These are phyloP conservation scores for Arabidopsis arenosa DNA, from an alignment of 345 rosid species.

Conservation along the genomic window DNA sequence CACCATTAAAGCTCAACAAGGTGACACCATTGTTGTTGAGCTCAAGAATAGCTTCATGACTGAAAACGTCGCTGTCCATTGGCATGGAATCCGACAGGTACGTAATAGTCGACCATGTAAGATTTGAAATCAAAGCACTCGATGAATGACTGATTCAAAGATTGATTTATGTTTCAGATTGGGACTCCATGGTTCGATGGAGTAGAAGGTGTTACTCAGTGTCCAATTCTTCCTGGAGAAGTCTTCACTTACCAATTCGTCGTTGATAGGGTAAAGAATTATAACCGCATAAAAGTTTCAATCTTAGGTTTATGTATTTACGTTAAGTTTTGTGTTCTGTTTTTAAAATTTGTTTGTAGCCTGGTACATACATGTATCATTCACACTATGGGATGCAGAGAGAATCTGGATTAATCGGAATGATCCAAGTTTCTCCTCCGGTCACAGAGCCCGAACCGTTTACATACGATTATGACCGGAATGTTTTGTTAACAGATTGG, in stretches of 20 bases:
- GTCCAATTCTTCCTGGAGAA: conserved; percentile 72
- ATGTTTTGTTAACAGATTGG: conserved; percentile 75
- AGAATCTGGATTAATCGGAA: conserved; percentile 71
- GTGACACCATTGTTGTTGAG: conserved; percentile 72
- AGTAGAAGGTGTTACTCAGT: conserved; percentile 73
- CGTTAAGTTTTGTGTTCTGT: not conserved
- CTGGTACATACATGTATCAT: conserved; percentile 76
- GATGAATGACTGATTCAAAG: not conserved
- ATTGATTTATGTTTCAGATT: conserved; percentile 45
- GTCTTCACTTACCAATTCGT: conserved; percentile 65
- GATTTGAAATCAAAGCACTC: not conserved
- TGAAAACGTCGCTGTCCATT: conserved; percentile 68
- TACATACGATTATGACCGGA: conserved; percentile 61
- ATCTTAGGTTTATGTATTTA: not conserved
- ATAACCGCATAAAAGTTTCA: not conserved
- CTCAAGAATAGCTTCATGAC: conserved; percentile 65
- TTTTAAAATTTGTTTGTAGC: conserved; percentile 43
- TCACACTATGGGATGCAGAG: conserved; percentile 87
- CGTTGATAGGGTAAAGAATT: conserved; percentile 66
- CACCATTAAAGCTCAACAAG: conserved; percentile 60
- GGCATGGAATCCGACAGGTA: conserved; percentile 88
- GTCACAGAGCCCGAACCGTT: conserved; percentile 65
- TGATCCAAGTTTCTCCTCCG: conserved; percentile 59
- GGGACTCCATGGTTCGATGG: conserved; percentile 82
- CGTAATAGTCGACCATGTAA: not conserved